A percentile compares a stretch with the other conserved stretches of the same genome.
Evolutionary conservation across 257 asterid genomes (phyloP).

Genomic region (Thymus mandschuricus): DNA sequence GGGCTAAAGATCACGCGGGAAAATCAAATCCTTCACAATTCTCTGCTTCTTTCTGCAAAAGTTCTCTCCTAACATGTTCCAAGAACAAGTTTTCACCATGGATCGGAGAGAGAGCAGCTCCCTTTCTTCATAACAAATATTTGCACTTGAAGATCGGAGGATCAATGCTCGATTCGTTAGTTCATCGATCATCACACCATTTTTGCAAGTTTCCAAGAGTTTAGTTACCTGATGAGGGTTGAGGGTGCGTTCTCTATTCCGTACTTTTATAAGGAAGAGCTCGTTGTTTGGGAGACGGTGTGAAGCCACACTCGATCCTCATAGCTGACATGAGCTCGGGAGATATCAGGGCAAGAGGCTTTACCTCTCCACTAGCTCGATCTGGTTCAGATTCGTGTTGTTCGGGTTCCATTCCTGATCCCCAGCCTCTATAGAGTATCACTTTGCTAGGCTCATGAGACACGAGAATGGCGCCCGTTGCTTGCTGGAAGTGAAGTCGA

Average conservation of each 20-base stretch:
- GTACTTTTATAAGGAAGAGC: no score
- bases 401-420: slow-evolving; percentile 45
- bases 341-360: slow-evolving; percentile 44
- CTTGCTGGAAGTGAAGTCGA: slow-evolving; percentile 58
- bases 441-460: slow-evolving; percentile 97
- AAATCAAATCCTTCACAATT: neutral
- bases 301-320: slow-evolving; percentile 79
- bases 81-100: neutral
- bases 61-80: neutral
- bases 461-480: slow-evolving; percentile 84
- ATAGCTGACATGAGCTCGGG: slow-evolving; percentile 89
- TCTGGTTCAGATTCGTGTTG: slow-evolving; percentile 26
- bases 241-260: neutral
- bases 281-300: slow-evolving; percentile 22
- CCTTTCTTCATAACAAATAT: neutral
- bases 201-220: neutral
- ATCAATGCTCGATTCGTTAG: neutral
- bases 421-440: slow-evolving; percentile 94
- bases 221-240: slow-evolving; percentile 12
- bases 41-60: slow-evolving; percentile 4
- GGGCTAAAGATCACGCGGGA: slow-evolving; percentile 4
- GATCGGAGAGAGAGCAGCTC: neutral
- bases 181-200: neutral
- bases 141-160: neutral
- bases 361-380: slow-evolving; percentile 34